Conservation (phyloP, 352 stramenopile genomes). For the Globisporangium sylvaticum region DNA sequence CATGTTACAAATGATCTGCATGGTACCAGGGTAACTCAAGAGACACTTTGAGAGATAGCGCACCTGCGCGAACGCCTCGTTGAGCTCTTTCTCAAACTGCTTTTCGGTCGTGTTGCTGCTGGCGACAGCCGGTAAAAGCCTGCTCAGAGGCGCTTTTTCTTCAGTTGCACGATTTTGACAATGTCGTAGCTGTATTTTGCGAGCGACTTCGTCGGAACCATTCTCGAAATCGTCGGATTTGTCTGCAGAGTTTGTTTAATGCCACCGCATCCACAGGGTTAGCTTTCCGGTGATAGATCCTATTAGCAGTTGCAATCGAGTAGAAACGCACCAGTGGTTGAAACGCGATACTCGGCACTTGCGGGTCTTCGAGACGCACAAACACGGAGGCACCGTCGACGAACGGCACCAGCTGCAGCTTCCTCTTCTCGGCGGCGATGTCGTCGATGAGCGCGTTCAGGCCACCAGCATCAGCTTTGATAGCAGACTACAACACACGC, state of each 20-base stretch:
- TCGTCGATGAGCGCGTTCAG: conserved; percentile 33
- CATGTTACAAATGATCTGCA: neutral
- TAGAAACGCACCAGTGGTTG: conserved; percentile 37
- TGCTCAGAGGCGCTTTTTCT: conserved; percentile 62
- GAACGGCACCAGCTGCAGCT: conserved; percentile 25
- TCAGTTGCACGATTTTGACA: conserved; percentile 33
- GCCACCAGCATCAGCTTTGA: conserved; percentile 23
- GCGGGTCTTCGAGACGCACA: conserved; percentile 60
- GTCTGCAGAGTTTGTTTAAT: neutral
- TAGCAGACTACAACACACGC: conserved; percentile 21
- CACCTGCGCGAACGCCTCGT: conserved; percentile 56
- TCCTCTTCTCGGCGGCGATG: conserved; percentile 45
- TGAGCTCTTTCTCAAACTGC: conserved; percentile 71
- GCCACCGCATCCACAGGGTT: too few relatives aligned
- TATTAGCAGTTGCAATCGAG: neutral
- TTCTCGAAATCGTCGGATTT: conserved; percentile 31
- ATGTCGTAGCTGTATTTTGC: conserved; percentile 52
- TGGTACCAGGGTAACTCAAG: neutral
- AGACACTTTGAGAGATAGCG: neutral
- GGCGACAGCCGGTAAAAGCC: conserved; percentile 27
- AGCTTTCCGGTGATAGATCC: neutral
- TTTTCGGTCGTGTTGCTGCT: conserved; percentile 24
- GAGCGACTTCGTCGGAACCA: conserved; percentile 34
- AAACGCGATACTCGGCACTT: conserved; percentile 31
- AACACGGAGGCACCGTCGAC: conserved; percentile 51